These are phyloP conservation scores for Ciborinia camelliae DNA, from an alignment of 2,329 filamentous ascomycete species.

Conservation along the genomic window DNA sequence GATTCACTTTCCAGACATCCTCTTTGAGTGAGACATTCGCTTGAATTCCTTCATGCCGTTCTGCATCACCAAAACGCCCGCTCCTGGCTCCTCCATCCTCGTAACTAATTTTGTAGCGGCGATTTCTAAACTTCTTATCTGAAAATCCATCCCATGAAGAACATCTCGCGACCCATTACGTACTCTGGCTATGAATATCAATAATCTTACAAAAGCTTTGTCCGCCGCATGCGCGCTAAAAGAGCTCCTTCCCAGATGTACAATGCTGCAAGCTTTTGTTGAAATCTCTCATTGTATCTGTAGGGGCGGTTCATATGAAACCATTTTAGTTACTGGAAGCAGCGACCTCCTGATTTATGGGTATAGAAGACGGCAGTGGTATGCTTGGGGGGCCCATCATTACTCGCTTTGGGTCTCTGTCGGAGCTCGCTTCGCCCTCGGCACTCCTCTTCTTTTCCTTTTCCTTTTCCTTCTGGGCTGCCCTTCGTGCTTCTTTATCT, in stretches of 20 bases:
- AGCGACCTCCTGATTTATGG: background rate
- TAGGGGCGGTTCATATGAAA: background rate
- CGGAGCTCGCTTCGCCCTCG: constrained; percentile 25
- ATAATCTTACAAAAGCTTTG: constrained; percentile 17
- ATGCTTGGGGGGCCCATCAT: constrained; percentile 27
- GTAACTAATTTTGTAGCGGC: no score
- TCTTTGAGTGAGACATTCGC: background rate
- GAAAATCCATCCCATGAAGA: constrained; percentile 12
- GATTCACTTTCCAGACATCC: background rate
- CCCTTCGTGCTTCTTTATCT: constrained; percentile 43
- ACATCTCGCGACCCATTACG: background rate
- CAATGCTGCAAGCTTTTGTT: constrained; percentile 4
- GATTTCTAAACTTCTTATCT: constrained; percentile 5
- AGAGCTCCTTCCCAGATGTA: constrained; percentile 5
- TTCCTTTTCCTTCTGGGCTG: constrained; percentile 35
- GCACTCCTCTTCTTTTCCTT: constrained; percentile 35
- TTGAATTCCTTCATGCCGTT: background rate
- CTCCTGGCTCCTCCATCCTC: no score
- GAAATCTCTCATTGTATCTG: background rate
- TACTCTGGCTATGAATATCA: constrained; percentile 7
- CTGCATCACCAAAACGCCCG: no score
- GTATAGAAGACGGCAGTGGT: constrained; percentile 14
- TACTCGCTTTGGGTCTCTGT: constrained; percentile 33
- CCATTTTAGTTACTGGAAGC: background rate
- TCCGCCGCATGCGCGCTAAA: background rate